Conservation (phyloP, 352 stramenopile genomes). For the Phytophthora idaei region DNA sequence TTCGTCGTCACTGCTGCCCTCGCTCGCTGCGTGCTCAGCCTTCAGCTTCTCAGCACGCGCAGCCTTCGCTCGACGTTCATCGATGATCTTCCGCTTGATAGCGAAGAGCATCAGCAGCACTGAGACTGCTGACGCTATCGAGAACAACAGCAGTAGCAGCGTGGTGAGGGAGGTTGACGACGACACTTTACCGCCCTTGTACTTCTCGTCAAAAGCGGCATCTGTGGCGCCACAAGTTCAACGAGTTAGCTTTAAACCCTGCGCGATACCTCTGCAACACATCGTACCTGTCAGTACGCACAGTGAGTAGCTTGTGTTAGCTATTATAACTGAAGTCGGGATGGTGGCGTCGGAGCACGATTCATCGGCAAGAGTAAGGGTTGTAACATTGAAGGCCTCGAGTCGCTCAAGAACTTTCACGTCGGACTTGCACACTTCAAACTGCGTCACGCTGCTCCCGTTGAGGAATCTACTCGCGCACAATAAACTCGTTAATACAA, state of each 20-base stretch:
- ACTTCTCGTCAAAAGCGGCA: constrained; percentile 28
- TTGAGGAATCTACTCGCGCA: constrained; percentile 30
- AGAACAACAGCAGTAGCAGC: constrained; percentile 28
- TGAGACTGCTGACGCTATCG: constrained; percentile 21
- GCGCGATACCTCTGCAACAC: background rate
- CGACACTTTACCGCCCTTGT: constrained; percentile 17
- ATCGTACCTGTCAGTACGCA: constrained; percentile 36
- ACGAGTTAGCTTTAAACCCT: background rate
- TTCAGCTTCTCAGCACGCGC: constrained; percentile 23
- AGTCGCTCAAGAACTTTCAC: constrained; percentile 33
- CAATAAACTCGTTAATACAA: background rate
- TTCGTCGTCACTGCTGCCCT: constrained; percentile 28
- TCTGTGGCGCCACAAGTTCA: constrained; percentile 6
- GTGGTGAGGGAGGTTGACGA: constrained; percentile 35
- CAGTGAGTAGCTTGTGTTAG: constrained; percentile 28
- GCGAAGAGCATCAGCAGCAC: constrained; percentile 30
- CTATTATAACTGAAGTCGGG: constrained; percentile 13
- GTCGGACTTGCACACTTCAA: constrained; percentile 41
- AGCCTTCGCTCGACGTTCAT: constrained; percentile 31
- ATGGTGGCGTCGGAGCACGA: constrained; percentile 20
- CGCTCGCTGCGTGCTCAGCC: constrained; percentile 13
- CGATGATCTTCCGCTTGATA: constrained; percentile 35
- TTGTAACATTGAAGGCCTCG: constrained; percentile 28
- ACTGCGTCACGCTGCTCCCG: constrained; percentile 33
- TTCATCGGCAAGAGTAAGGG: constrained; percentile 4